Evolutionary conservation across 768 basidiomycete species (phyloP).

Genomic region (Lactarius sp.): DNA sequence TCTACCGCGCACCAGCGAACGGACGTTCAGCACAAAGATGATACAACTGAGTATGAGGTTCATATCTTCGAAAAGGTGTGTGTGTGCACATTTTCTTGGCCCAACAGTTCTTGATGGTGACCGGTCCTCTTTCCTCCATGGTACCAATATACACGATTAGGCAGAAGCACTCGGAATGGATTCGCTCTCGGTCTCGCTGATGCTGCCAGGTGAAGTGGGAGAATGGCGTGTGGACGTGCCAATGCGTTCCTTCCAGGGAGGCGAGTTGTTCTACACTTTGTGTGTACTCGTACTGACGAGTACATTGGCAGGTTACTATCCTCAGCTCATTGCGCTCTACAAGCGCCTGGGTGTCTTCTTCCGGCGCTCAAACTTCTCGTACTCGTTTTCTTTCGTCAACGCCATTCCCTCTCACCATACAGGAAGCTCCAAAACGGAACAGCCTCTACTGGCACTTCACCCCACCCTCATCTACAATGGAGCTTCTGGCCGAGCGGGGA

Average conservation of each 20-base stretch:
- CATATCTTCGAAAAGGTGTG: constrained; percentile 73
- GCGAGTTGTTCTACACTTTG: constrained; percentile 34
- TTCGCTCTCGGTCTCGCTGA: constrained; percentile 50
- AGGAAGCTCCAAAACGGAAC: constrained; percentile 21
- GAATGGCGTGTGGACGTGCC: constrained; percentile 68
- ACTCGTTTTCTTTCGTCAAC: constrained; percentile 58
- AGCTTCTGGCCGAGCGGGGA: constrained; percentile 46
- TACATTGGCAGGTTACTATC: constrained; percentile 59
- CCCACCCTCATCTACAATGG: constrained; percentile 65
- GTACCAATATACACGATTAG: constrained; percentile 32
- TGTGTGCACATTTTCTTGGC: neutral
- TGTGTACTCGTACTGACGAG: neutral
- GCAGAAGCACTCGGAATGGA: constrained; percentile 62
- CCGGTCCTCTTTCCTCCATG: neutral
- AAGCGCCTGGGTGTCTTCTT: constrained; percentile 55
- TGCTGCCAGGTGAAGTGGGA: constrained; percentile 34
- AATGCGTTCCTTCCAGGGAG: constrained; percentile 79
- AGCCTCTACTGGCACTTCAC: constrained; percentile 16
- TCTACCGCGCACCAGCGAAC: constrained; percentile 28
- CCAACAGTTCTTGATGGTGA: neutral
- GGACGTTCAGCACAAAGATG: constrained; percentile 10
- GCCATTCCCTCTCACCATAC: constrained; percentile 28
- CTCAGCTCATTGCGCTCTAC: constrained; percentile 63
- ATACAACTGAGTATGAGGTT: constrained; percentile 52
- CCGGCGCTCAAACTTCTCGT: constrained; percentile 54